Percentiles rank a stretch among this genome's conserved stretches.
Evolutionary conservation across 768 basidiomycete genomes (phyloP).

Genomic region (Candolleomyces aberdarensis): DNA sequence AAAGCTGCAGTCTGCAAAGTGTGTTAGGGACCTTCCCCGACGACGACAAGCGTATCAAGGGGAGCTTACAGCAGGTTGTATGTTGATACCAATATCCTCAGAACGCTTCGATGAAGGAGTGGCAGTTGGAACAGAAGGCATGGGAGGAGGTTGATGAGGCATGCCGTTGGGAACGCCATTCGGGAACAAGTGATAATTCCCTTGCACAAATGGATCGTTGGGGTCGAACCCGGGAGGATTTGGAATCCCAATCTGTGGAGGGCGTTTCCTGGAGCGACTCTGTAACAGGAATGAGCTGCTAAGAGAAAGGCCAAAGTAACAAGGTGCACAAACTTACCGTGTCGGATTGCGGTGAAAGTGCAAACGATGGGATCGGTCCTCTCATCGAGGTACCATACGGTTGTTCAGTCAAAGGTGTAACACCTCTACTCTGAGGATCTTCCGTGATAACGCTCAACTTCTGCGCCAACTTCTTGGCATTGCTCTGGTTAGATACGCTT

Average conservation of each 20-base stretch:
- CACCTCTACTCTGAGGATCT: constrained; percentile 29
- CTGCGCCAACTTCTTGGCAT: constrained; percentile 7
- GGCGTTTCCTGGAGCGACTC: not conserved
- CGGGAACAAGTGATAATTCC: not conserved
- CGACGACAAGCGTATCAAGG: not conserved
- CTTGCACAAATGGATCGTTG: constrained; percentile 5
- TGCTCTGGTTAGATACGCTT: constrained; percentile 12
- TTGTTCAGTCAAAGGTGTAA: constrained; percentile 17
- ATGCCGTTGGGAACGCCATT: not conserved
- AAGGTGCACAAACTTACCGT: constrained; percentile 6
- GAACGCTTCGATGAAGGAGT: not conserved
- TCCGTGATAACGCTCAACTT: constrained; percentile 38
- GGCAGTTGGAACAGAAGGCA: not conserved
- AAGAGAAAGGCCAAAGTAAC: constrained; percentile 3
- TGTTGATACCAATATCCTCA: not conserved
- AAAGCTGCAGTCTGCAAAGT: not conserved
- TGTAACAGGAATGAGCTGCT: not conserved
- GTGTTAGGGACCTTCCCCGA: too few relatives aligned
- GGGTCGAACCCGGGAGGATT: constrained; percentile 1
- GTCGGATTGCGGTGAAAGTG: constrained; percentile 3
- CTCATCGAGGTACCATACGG: not conserved
- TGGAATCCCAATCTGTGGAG: constrained; percentile 1
- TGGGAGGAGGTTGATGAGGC: not conserved
- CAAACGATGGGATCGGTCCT: not conserved
- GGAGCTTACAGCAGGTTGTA: constrained; percentile 7